phyloP scores from a whole-genome alignment of 164 flowering plant genomes.

The Aristolochia contorta region DNA sequence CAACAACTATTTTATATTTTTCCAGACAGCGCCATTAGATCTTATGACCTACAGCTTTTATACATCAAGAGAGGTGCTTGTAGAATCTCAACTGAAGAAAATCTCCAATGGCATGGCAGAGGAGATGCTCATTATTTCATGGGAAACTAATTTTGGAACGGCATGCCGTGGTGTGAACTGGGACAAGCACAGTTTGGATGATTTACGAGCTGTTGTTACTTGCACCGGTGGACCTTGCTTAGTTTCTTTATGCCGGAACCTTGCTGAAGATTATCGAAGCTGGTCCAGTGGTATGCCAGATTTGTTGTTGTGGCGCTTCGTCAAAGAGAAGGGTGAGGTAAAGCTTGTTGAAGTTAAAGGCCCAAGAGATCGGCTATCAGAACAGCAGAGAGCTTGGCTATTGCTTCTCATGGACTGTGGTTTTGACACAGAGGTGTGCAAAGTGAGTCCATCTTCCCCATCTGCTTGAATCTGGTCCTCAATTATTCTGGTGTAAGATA shows the following conservation, averaged over 20 bases:
- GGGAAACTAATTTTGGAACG: slow-evolving; percentile 69
- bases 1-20: slow-evolving; percentile 4
- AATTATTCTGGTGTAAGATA: no score
- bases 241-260: slow-evolving; percentile 59
- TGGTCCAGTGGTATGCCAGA: slow-evolving; percentile 99
- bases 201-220: slow-evolving; percentile 71
- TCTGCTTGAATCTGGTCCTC: neutral
- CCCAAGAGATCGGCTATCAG: slow-evolving; percentile 77
- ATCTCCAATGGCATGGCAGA: slow-evolving; percentile 65
- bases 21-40: slow-evolving; percentile 85
- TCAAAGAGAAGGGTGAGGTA: slow-evolving; percentile 63
- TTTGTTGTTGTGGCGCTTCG: slow-evolving; percentile 77
- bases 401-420: slow-evolving; percentile 79
- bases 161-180: slow-evolving; percentile 78
- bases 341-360: slow-evolving; percentile 97
- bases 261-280: slow-evolving; percentile 79
- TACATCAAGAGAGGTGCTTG: slow-evolving; percentile 37
- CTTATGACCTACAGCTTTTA: slow-evolving; percentile 70
- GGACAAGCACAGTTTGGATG: slow-evolving; percentile 55
- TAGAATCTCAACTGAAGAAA: slow-evolving; percentile 52
- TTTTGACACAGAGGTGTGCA: slow-evolving; percentile 71
- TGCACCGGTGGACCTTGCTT: slow-evolving; percentile 70
- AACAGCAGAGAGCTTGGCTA: slow-evolving; percentile 93
- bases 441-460: slow-evolving; percentile 37
- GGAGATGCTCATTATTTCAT: slow-evolving; percentile 65